A percentile compares a stretch with the other conserved stretches of the same genome.
These are phyloP conservation scores for Ottelia alismoides DNA, from an alignment of 106 monocot species.

Conservation along the genomic window DNA sequence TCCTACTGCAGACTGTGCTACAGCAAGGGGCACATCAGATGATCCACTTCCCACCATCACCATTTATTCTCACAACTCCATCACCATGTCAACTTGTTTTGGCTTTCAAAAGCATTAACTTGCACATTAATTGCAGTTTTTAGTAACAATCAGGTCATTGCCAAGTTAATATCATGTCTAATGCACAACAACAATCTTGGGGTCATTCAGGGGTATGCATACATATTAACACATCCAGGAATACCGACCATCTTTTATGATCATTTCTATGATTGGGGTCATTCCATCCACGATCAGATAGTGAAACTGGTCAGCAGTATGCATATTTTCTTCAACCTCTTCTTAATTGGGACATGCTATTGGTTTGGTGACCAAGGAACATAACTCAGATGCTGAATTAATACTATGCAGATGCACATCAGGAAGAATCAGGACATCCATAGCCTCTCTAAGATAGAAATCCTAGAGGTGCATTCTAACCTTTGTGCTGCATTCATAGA, in stretches of 20 bases:
- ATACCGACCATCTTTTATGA: constrained; percentile 72
- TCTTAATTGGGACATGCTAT: background rate
- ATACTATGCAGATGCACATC: constrained; percentile 33
- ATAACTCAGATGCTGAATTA: no score
- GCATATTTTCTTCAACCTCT: background rate
- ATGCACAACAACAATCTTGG: no score
- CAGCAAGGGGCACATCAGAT: no score
- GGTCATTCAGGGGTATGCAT: constrained; percentile 98
- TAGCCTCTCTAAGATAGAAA: constrained; percentile 49
- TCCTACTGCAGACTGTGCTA: no score
- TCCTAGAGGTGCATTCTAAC: constrained; percentile 45
- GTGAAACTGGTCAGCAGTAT: constrained; percentile 50
- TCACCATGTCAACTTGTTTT: no score
- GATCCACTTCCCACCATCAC: no score
- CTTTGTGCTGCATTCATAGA: constrained; percentile 61
- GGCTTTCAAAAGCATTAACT: no score
- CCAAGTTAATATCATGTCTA: no score
- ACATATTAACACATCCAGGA: constrained; percentile 88
- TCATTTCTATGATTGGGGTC: constrained; percentile 75
- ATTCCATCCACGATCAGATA: constrained; percentile 53
- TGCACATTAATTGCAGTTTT: no score
- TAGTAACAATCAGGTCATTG: no score
- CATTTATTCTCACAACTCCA: no score
- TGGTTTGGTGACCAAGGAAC: no score
- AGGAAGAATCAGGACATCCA: constrained; percentile 48